Base-by-base conservation (phyloP, 352 stramenopile genomes). In the Thraustochytrium striatum region DNA sequence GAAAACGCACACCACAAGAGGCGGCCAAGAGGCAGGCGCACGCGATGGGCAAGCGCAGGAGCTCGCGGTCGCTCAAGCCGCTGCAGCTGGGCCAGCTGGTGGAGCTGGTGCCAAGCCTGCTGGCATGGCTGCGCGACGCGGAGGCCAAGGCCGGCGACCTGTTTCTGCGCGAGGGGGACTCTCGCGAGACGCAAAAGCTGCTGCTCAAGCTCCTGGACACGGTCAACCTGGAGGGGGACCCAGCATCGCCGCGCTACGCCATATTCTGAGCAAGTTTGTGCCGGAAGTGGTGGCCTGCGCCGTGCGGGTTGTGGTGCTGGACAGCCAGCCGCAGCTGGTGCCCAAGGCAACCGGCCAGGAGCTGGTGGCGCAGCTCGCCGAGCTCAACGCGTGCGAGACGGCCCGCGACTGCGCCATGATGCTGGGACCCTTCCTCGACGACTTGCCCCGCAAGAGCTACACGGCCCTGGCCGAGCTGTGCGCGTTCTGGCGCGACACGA, bases 381-480 rank as follows among this genome's bases (percentile, higher is more conserved):
- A 41, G 32, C n/a, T 80, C 7, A 47, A 81, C 35, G 28, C 16
- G 5, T 80, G 55, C 47, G 41, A 21, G 21, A 80, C 70, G 25
- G 58, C 7, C 16, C 28, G 47, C 35, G 70, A 80, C 21, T 69
- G 55, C 33, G 55, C 55, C 5, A 8, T 7, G n/a, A 36, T 80
- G 39, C 21, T 80, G 11, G 70, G 70, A 0, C 70, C 70, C 5
- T 21, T 69, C 16, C 57, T 80, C 16, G 70, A 80, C 58, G 11
- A 81, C 3, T 25, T 80, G n/a, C 70, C 70, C 7, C 52, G 70
- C 3, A 5, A 21, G n/a, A 32, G 79, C 50, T 80, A 41, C 58
- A 36, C 43, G 38, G 70, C 70, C 16, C 58, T 80, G 32, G 70
- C 70, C 5, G 55, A 69, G 5, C 36, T 80, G 16, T 80, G 70